phyloP scores from a whole-genome alignment of 441 rosid genomes.

The Theobroma grandiflorum region DNA sequence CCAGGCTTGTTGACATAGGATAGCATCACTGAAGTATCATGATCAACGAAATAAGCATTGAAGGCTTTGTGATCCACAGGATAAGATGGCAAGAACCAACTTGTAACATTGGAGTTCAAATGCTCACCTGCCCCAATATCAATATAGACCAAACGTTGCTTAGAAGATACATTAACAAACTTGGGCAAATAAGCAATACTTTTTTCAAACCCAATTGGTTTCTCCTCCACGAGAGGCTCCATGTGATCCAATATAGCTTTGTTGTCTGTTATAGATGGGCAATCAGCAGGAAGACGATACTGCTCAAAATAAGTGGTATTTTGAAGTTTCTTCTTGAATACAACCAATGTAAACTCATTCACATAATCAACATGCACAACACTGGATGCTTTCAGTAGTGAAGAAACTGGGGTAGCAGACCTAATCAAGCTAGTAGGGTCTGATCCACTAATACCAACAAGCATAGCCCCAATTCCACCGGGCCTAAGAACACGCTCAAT shows the following conservation, averaged over 20 bases:
- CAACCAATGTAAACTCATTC: slow-evolving; percentile 59
- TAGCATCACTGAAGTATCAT: slow-evolving; percentile 74
- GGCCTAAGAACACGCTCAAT: slow-evolving; percentile 74
- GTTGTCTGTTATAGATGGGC: slow-evolving; percentile 50
- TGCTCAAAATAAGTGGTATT: slow-evolving; percentile 45
- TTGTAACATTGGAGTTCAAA: slow-evolving; percentile 44
- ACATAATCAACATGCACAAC: slow-evolving; percentile 63
- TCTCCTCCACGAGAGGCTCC: slow-evolving; percentile 62
- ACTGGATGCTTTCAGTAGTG: slow-evolving; percentile 59
- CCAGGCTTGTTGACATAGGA: slow-evolving; percentile 70
- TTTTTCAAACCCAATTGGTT: slow-evolving; percentile 43
- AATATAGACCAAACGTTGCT: slow-evolving; percentile 59
- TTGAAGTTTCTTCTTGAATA: slow-evolving; percentile 60
- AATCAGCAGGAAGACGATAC: slow-evolving; percentile 55
- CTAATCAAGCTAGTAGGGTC: slow-evolving; percentile 53
- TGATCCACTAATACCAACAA: slow-evolving; percentile 45
- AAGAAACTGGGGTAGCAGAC: slow-evolving; percentile 64
- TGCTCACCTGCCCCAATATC: slow-evolving; percentile 69
- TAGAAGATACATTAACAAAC: slow-evolving; percentile 49
- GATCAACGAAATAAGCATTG: slow-evolving; percentile 72
- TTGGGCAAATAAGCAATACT: slow-evolving; percentile 63
- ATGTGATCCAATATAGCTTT: slow-evolving; percentile 49
- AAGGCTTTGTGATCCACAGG: slow-evolving; percentile 67
- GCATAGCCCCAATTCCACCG: slow-evolving; percentile 75
- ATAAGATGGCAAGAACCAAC: slow-evolving; percentile 70